Conservation (phyloP, 208 protist species). For the Naegleria lovaniensis region DNA sequence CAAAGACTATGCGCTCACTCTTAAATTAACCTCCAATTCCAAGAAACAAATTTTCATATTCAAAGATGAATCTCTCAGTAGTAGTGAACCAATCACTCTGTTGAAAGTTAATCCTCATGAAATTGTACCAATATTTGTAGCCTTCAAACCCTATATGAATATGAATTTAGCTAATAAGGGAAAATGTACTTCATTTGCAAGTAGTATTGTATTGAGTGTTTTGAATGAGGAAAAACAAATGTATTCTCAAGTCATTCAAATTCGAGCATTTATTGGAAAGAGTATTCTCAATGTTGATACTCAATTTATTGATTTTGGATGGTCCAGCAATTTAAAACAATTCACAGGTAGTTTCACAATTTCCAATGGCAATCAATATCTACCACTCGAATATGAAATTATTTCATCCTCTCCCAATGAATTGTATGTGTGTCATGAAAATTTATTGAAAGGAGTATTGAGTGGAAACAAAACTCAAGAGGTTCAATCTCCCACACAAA, state of each 20-base stretch:
- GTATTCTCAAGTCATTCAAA: neutral
- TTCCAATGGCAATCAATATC: neutral
- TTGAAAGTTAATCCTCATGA: neutral
- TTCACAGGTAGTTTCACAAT: neutral
- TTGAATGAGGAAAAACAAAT: slow-evolving; percentile 6
- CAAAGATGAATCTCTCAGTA: neutral
- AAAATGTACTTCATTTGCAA: neutral
- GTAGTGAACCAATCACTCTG: neutral
- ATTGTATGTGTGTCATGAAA: neutral
- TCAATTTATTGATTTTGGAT: neutral
- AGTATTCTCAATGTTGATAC: neutral
- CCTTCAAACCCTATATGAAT: neutral
- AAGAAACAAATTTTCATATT: neutral
- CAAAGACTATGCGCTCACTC: neutral
- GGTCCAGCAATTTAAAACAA: neutral
- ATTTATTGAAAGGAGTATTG: neutral
- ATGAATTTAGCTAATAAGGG: neutral
- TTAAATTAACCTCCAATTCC: neutral
- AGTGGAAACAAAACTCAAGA: neutral
- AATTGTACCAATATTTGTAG: neutral
- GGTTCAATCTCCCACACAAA: neutral
- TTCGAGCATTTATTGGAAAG: neutral
- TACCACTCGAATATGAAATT: slow-evolving; percentile 8
- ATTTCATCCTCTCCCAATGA: neutral
- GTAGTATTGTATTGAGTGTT: neutral